Percentiles rank a stretch among this genome's conserved stretches.
Conservation (phyloP, 148 eudicot genomes). For the Linanthus parryae region DNA sequence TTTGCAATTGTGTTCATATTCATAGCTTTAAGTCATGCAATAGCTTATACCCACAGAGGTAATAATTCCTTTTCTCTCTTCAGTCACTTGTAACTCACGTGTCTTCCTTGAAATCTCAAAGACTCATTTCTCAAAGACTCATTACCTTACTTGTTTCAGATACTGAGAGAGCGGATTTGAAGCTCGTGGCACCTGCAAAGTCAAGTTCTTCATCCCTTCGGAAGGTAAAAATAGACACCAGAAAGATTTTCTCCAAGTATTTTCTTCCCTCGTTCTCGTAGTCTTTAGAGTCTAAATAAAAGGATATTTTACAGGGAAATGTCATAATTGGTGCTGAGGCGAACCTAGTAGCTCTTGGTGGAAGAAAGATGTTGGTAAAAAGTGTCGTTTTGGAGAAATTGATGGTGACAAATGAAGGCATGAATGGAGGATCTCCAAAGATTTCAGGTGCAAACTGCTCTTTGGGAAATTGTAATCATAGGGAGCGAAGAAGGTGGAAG, state of each 20-base stretch:
- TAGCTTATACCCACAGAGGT: conserved; percentile 24
- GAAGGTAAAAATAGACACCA: conserved; percentile 17
- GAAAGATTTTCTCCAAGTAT: too few relatives aligned
- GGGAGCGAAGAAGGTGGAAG: conserved; percentile 5
- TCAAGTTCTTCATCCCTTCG: background rate
- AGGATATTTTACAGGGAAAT: background rate
- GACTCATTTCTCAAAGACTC: too few relatives aligned
- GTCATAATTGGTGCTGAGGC: background rate
- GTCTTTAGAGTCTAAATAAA: too few relatives aligned
- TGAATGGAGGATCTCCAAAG: conserved; percentile 1
- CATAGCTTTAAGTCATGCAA: conserved; percentile 24
- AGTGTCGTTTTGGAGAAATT: background rate
- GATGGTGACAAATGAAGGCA: background rate
- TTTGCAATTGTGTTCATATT: conserved; percentile 29
- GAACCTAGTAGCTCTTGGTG: conserved; percentile 1
- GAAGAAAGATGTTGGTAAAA: conserved; percentile 22
- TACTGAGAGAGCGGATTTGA: too few relatives aligned
- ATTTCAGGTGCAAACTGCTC: conserved; percentile 26
- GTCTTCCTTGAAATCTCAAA: background rate
- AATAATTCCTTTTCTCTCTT: background rate
- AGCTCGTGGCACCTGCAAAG: background rate
- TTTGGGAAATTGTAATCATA: conserved; percentile 4
- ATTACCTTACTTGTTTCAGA: conserved; percentile 5
- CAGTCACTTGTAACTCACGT: background rate
- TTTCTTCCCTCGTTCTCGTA: too few relatives aligned